Evolutionary conservation across 2,329 filamentous ascomycete species (phyloP).

Genomic region (Fusarium sp.): DNA sequence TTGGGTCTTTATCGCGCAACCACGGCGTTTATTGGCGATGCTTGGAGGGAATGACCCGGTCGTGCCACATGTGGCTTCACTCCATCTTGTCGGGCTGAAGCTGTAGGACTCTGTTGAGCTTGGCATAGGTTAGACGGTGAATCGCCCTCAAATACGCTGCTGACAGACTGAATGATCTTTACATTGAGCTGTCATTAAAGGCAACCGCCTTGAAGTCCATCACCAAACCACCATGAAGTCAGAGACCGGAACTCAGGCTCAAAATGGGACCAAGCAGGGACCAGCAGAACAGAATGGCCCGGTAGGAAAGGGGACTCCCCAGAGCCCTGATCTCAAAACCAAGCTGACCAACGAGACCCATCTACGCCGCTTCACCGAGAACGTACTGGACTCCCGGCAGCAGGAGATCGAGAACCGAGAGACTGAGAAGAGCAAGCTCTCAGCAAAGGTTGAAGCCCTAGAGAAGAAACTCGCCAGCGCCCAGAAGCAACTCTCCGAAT

Average conservation of each 20-base stretch:
- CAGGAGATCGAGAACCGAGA: slow-evolving; percentile 50
- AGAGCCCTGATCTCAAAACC: slow-evolving; percentile 37
- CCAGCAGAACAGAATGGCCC: slow-evolving; percentile 9
- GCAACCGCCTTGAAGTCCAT: slow-evolving; percentile 14
- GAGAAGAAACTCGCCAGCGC: slow-evolving; percentile 47
- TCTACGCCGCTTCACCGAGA: slow-evolving; percentile 52
- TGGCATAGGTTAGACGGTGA: slow-evolving; percentile 13
- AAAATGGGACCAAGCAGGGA: slow-evolving; percentile 8
- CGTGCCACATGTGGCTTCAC: slow-evolving; percentile 33
- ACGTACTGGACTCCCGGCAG: slow-evolving; percentile 52
- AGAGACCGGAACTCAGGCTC: slow-evolving; percentile 15
- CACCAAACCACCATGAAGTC: slow-evolving; percentile 31
- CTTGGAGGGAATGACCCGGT: slow-evolving; percentile 13
- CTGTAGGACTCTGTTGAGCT: slow-evolving; percentile 7
- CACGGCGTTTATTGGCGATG: slow-evolving; percentile 20
- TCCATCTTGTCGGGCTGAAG: slow-evolving; percentile 1
- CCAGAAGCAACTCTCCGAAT: slow-evolving; percentile 48
- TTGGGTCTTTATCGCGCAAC: slow-evolving; percentile 35
- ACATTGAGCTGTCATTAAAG: slow-evolving; percentile 10
- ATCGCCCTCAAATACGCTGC: slow-evolving; percentile 17
- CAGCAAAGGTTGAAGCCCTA: slow-evolving; percentile 46
- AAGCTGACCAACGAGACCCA: slow-evolving; percentile 48
- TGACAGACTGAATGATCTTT: slow-evolving; percentile 11
- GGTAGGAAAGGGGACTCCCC: slow-evolving; percentile 18
- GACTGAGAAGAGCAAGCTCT: slow-evolving; percentile 44